These are phyloP conservation scores for Benincasa hispida DNA, from an alignment of 306 rosid genomes.

Conservation along the genomic window DNA sequence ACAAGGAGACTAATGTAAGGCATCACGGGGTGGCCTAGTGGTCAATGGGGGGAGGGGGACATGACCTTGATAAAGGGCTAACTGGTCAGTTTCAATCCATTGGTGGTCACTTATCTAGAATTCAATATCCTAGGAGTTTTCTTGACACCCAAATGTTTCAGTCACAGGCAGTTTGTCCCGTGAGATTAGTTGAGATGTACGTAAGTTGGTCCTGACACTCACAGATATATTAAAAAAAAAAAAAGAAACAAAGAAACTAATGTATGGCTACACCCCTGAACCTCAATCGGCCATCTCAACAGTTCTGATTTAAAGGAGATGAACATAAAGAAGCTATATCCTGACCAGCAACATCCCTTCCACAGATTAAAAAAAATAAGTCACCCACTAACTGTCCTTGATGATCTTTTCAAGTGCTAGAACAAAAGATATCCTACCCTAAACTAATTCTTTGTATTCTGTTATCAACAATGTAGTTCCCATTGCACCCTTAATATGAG, in stretches of 20 bases:
- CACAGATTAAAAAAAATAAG: background rate
- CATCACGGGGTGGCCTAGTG: too few relatives aligned
- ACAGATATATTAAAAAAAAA: too few relatives aligned
- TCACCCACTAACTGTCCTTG: background rate
- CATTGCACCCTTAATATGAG: background rate
- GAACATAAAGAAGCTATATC: background rate
- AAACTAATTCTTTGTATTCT: background rate
- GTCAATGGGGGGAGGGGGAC: too few relatives aligned
- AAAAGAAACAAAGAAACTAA: too few relatives aligned
- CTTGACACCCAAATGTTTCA: too few relatives aligned
- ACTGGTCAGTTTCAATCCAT: too few relatives aligned
- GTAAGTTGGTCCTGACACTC: too few relatives aligned
- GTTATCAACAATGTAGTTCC: background rate
- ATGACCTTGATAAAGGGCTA: too few relatives aligned
- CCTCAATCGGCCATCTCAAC: background rate
- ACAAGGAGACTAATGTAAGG: background rate
- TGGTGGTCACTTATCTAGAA: too few relatives aligned
- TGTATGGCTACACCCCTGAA: background rate
- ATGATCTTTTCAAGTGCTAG: background rate
- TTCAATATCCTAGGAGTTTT: too few relatives aligned
- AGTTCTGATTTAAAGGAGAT: background rate
- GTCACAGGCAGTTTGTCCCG: too few relatives aligned
- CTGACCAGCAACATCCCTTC: background rate
- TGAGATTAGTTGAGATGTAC: too few relatives aligned
- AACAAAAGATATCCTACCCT: background rate